These are phyloP conservation scores for Rhodotorula babjevae DNA, from an alignment of 768 basidiomycete genomes.

Conservation along the genomic window DNA sequence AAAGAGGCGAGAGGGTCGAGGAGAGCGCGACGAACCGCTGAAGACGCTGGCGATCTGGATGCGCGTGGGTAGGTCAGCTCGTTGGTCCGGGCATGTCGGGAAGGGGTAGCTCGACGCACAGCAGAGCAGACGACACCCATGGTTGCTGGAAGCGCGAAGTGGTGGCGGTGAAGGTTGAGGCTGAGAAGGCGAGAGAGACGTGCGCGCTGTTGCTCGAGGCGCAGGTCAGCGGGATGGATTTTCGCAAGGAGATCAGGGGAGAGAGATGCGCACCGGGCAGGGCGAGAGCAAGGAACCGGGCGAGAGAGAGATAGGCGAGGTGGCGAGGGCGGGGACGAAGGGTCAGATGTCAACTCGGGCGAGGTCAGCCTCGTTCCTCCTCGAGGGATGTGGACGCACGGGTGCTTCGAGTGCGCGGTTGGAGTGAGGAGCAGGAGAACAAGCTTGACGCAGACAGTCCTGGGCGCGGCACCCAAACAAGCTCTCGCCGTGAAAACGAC, in stretches of 20 bases:
- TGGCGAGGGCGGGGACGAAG: too few relatives aligned
- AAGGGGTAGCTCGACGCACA: background rate
- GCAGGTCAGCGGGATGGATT: too few relatives aligned
- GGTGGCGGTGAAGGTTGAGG: background rate
- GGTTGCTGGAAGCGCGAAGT: background rate
- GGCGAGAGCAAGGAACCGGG: background rate
- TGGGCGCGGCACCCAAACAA: too few relatives aligned
- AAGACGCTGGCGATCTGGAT: conserved; percentile 6
- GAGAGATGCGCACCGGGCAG: background rate
- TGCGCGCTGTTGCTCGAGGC: background rate
- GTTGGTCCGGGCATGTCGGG: background rate
- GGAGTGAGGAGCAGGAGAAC: too few relatives aligned
- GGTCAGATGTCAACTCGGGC: too few relatives aligned
- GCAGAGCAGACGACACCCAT: conserved; percentile 25
- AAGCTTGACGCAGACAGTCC: too few relatives aligned
- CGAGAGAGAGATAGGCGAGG: background rate
- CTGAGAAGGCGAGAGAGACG: background rate
- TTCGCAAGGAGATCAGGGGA: too few relatives aligned
- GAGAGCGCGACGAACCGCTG: background rate
- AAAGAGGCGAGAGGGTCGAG: too few relatives aligned
- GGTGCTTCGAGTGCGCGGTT: too few relatives aligned
- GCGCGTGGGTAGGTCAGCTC: background rate
- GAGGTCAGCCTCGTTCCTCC: too few relatives aligned
- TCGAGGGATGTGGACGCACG: too few relatives aligned
- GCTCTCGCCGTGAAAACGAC: too few relatives aligned